These are phyloP conservation scores for Trichoderma asperellum DNA, from an alignment of 2,329 filamentous ascomycete species.

Conservation along the genomic window DNA sequence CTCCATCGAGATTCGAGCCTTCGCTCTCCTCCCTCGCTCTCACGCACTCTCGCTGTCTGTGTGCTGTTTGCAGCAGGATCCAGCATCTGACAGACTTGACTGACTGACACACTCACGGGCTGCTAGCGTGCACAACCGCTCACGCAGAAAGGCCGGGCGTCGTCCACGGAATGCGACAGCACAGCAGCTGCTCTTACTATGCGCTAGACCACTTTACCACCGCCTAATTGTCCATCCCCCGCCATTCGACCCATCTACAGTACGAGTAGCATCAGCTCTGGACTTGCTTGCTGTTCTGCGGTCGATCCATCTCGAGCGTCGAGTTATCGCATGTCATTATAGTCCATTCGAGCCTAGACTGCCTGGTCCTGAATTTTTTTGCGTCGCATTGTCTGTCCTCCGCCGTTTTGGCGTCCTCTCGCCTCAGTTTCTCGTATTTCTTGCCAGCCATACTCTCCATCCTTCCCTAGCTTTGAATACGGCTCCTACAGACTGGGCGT, in stretches of 20 bases:
- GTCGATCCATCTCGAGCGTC: slow-evolving; percentile 21
- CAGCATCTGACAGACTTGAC: neutral
- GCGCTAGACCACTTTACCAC: slow-evolving; percentile 23
- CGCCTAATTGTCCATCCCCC: slow-evolving; percentile 26
- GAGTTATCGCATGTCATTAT: slow-evolving; percentile 10
- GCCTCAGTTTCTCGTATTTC: slow-evolving; percentile 7
- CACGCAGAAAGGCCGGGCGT: neutral
- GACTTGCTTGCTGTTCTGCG: neutral
- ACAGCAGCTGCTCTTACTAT: slow-evolving; percentile 15
- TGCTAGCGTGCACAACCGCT: neutral
- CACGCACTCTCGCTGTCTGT: neutral
- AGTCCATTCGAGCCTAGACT: slow-evolving; percentile 4
- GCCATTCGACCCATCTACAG: slow-evolving; percentile 24
- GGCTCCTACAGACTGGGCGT: slow-evolving; percentile 13
- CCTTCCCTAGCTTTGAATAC: slow-evolving; percentile 1
- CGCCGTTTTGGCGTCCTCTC: slow-evolving; percentile 23
- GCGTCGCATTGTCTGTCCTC: slow-evolving; percentile 14
- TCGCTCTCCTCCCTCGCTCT: neutral
- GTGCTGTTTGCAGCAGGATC: neutral
- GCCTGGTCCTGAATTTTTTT: slow-evolving; percentile 8
- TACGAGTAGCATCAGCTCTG: neutral
- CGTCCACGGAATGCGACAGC: slow-evolving; percentile 10
- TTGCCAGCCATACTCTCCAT: neutral
- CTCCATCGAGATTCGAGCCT: slow-evolving; percentile 3
- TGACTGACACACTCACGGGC: neutral